Evolutionary conservation across 148 eudicot species (phyloP), one percentile per base, ranked within the genome.

Genomic region (Simmondsia chinensis): DNA sequence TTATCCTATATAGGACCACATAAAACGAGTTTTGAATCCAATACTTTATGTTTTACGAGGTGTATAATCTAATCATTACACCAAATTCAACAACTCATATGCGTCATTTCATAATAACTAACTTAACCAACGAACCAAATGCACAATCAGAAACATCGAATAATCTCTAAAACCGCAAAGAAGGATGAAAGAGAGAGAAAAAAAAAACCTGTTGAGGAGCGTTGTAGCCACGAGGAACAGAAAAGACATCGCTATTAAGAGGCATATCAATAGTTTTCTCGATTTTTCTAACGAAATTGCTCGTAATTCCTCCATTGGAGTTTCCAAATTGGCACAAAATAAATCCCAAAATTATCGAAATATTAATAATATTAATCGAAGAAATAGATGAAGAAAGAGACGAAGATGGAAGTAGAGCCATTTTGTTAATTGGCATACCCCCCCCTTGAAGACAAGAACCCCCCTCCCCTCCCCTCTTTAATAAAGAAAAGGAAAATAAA

Each of bases 201-300:
- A 5, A 2, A 35, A 29, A 20, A 14, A 80, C 88, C 88, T 80
- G 88, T 56, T 80, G 88, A 46, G 88, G 88, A 21, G 89, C 77
- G 68, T 81, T 76, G 47, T 58, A 68, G 35, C 84, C 84, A 4
- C 60, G 64, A 65, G 91, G 91, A n/a, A 54, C 59, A 39, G 56
- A 33, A 53, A 82, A 74, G 27, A 74, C 91, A 61, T 74, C 91
- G 45, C 83, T 77, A 22, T 65, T 46, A 32, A 82, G 55, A 25
- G 91, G 84, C 81, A 82, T 77, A 69, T 82, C 84, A 29, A 39
- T 43, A 9, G 67, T 27, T 60, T 58, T 62, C 53, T 59, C 84
- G 19, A 33, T 51, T 7, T 61, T 51, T 20, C 88, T 66, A 17
- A 73, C 66, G 50, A 72, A 80, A 15, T 50, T 56, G 46, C 88